Conservation (phyloP, 169 alveolate species). For the Blepharisma undulans region DNA sequence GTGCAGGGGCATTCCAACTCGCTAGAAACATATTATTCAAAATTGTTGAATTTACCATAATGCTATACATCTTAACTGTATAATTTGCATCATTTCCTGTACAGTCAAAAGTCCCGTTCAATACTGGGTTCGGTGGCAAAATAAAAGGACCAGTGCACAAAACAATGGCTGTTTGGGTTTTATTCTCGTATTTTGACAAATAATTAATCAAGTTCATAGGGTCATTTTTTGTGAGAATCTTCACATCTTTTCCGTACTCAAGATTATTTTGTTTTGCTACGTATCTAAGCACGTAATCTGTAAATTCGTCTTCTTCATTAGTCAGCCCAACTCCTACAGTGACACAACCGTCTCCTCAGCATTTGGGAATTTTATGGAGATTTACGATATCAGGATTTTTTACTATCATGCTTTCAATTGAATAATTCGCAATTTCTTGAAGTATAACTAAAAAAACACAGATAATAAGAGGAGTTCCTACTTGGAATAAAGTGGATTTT, state of each 20-base stretch:
- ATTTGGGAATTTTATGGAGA: conserved; percentile 29
- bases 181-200: not conserved
- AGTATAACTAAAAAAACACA: not conserved
- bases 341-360: conserved; percentile 25
- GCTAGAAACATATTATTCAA: not conserved
- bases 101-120: conserved; percentile 17
- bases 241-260: not conserved
- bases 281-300: conserved; percentile 20
- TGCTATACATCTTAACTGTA: not conserved
- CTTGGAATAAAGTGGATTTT: conserved; percentile 11
- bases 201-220: not conserved
- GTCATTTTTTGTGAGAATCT: conserved; percentile 10
- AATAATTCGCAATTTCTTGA: conserved; percentile 14
- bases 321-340: conserved; percentile 30
- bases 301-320: not conserved
- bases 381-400: not conserved
- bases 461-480: conserved; percentile 27
- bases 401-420: not conserved
- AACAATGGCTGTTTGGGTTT: conserved; percentile 29
- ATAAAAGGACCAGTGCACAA: conserved; percentile 33
- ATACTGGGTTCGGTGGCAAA: not conserved
- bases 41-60: not conserved
- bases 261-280: not conserved
- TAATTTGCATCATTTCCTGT: not conserved
- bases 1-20: conserved; percentile 4